These are phyloP conservation scores for Lathyrus tuberosus DNA, from an alignment of 306 rosid species.

Conservation along the genomic window DNA sequence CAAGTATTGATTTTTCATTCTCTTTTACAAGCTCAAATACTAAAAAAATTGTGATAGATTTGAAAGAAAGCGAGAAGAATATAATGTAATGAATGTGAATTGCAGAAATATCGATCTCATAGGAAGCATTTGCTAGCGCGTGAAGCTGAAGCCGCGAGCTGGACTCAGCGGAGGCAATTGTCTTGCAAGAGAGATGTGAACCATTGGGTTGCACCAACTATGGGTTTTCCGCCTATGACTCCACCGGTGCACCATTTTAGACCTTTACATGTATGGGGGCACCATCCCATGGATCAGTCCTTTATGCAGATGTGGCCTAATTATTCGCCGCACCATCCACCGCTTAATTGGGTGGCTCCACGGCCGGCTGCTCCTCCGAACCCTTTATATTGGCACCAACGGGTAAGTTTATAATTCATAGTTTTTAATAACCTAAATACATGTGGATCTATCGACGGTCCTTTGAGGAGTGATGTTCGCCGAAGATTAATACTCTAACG, in stretches of 20 bases:
- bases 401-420: conserved; percentile 25
- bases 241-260: conserved; percentile 63
- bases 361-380: conserved; percentile 49
- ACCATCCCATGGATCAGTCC: conserved; percentile 71
- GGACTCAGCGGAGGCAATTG: conserved; percentile 79
- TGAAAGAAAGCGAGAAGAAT: too few relatives aligned
- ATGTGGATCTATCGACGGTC: too few relatives aligned
- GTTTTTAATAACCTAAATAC: too few relatives aligned
- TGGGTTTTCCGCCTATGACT: conserved; percentile 79
- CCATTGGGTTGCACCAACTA: conserved; percentile 77
- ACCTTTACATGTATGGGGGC: conserved; percentile 98
- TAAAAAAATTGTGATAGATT: neutral
- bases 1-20: conserved; percentile 54
- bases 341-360: conserved; percentile 45
- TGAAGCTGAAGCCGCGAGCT: conserved; percentile 93
- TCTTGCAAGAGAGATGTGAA: conserved; percentile 56
- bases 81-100: neutral
- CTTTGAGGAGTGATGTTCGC: too few relatives aligned
- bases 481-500: too few relatives aligned
- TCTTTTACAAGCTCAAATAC: neutral
- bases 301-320: conserved; percentile 72
- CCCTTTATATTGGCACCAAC: conserved; percentile 72
- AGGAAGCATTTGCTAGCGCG: conserved; percentile 90
- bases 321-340: conserved; percentile 46
- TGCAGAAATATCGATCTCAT: conserved; percentile 90